These are phyloP conservation scores for Colletotrichum cordylinicola DNA, from an alignment of 2,329 filamentous ascomycete genomes.

Conservation along the genomic window DNA sequence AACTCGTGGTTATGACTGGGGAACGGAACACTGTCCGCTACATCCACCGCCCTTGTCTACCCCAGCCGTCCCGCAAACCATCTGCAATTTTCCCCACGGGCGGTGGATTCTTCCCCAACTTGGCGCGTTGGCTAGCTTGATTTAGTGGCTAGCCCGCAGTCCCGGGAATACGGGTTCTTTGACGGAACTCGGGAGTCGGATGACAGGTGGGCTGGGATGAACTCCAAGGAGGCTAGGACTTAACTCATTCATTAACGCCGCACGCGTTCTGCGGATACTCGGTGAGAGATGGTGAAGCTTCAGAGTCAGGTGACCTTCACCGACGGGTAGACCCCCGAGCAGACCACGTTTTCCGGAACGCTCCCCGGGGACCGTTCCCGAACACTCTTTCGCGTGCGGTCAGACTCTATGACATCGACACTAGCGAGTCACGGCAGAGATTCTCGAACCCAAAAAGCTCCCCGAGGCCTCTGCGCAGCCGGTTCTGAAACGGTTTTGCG, in stretches of 20 bases:
- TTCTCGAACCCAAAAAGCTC: neutral
- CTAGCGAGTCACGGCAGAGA: neutral
- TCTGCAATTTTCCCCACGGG: constrained; percentile 11
- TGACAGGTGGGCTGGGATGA: neutral
- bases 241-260: neutral
- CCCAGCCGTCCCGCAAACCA: neutral
- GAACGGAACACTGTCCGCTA: neutral
- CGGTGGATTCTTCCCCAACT: constrained; percentile 8
- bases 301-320: neutral
- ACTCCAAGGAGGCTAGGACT: neutral
- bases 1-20: neutral
- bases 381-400: neutral
- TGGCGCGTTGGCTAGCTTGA: neutral
- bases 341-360: neutral
- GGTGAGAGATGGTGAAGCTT: neutral
- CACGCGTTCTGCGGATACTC: neutral
- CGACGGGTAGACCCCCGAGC: neutral
- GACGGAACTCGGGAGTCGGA: constrained; percentile 20
- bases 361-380: constrained; percentile 6
- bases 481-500: constrained; percentile 16
- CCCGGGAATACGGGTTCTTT: neutral
- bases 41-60: neutral
- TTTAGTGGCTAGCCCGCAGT: neutral
- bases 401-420: constrained; percentile 2
- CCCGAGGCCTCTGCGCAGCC: constrained; percentile 5